Evolutionary conservation across 305 asterid genomes (phyloP), one percentile per base, ranked within the genome.

Genomic region (Fraxinus velutina): DNA sequence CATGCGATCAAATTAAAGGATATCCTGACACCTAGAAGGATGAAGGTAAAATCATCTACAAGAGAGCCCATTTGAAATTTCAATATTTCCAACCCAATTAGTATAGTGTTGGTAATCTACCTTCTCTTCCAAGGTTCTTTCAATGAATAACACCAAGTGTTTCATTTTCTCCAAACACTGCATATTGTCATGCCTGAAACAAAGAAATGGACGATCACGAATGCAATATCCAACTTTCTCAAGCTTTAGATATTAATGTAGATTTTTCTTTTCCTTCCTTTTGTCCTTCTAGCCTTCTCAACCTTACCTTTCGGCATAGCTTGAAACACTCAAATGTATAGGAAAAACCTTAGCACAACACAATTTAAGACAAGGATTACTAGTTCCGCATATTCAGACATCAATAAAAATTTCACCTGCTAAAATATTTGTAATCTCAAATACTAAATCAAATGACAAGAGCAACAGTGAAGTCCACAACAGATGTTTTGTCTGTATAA

Each of bases 161-260:
- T 95, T 94, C 98, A 96, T 89, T 88, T 94, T 94, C 89, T 96
- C 99, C 89, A 96, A 85, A 83, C 87, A 94, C 87, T 94, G 94
- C 91, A 94, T 88, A 85, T 96, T 94, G 85, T 96, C 99, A 90
- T 96, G 99, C 94, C 99, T 96, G 91, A 78, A 84, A 87, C 76
- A 88, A 77, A 64, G 57, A 81, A 70, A 75, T 32, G 64, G 33
- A 39, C 50, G 66, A 81, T 76, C 75, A 72, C 37, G 60, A 76
- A 72, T 60, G 82, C 55, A 57, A 22, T 29, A 47, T 44, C 66
- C 30, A 34, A 73, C 79, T 39, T 68, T 52, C 85, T 72, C 76
- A 72, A 80, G 79, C 80, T 57, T 82, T 34, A 3, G 44, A 66
- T 78, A 30, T 81, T 30, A 50, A 37, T 80, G 74, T 70, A 76